Evolutionary conservation across 169 alveolate genomes (phyloP).

Genomic region (Pseudocohnilembus persalinus): DNA sequence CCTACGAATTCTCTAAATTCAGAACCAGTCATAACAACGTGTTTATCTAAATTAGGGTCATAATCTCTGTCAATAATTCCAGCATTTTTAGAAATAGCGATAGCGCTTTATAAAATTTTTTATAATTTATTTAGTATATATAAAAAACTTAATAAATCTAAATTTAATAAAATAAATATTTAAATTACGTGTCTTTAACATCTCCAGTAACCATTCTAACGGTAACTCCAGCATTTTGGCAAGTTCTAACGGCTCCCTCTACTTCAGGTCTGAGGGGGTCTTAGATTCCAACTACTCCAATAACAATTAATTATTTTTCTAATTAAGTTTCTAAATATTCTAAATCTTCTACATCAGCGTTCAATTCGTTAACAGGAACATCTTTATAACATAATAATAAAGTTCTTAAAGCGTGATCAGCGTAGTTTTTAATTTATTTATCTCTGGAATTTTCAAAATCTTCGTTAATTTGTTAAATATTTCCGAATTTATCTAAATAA

Average conservation of each 20-base stretch:
- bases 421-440: slow-evolving; percentile 49
- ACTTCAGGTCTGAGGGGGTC: slow-evolving; percentile 78
- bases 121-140: too few species aligned
- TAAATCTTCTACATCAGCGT: slow-evolving; percentile 48
- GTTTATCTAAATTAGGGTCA: slow-evolving; percentile 36
- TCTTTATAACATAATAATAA: slow-evolving; percentile 69
- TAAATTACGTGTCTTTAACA: slow-evolving; percentile 76
- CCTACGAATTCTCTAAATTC: slow-evolving; percentile 73
- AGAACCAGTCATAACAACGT: slow-evolving; percentile 75
- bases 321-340: slow-evolving; percentile 37
- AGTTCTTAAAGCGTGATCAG: slow-evolving; percentile 72
- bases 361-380: slow-evolving; percentile 39
- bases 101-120: too few species aligned
- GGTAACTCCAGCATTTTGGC: slow-evolving; percentile 75
- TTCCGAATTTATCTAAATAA: slow-evolving; percentile 57
- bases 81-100: slow-evolving; percentile 65
- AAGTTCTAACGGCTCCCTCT: slow-evolving; percentile 58
- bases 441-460: slow-evolving; percentile 19
- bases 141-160: slow-evolving; percentile 33
- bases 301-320: slow-evolving; percentile 57
- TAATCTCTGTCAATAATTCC: slow-evolving; percentile 57
- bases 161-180: slow-evolving; percentile 49
- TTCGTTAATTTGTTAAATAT: slow-evolving; percentile 14
- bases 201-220: slow-evolving; percentile 88
- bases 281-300: slow-evolving; percentile 71